Conservation (phyloP, 495 filamentous ascomycete species). For the Tirmania nivea region DNA sequence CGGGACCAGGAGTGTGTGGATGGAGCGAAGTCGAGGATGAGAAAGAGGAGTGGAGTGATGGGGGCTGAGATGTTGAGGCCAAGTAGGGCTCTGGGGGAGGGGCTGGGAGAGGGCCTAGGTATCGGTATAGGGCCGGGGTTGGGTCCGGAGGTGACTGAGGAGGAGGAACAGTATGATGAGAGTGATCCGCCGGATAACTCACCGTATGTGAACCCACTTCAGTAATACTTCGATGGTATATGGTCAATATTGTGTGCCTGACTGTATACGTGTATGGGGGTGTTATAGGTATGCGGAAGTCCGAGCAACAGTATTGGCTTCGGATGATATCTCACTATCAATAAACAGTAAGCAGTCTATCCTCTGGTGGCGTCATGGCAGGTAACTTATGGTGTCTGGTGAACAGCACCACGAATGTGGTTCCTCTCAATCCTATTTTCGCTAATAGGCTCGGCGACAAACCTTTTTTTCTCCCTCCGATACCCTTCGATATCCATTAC, state of each 20-base stretch:
- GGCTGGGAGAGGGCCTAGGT: too few relatives aligned
- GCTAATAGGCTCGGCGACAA: slow-evolving; percentile 57
- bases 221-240: background rate
- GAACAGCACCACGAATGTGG: slow-evolving; percentile 56
- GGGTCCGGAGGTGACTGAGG: background rate
- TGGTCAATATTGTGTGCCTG: background rate
- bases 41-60: too few relatives aligned
- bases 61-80: too few relatives aligned
- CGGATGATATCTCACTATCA: slow-evolving; percentile 48
- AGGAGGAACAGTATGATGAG: slow-evolving; percentile 21
- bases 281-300: slow-evolving; percentile 40
- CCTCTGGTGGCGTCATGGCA: too few relatives aligned
- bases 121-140: too few relatives aligned
- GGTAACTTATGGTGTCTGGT: too few relatives aligned
- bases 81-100: too few relatives aligned
- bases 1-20: too few relatives aligned
- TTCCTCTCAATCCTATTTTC: slow-evolving; percentile 53
- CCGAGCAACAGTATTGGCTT: slow-evolving; percentile 51
- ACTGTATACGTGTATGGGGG: background rate
- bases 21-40: too few relatives aligned
- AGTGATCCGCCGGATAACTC: slow-evolving; percentile 39
- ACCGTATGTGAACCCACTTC: slow-evolving; percentile 20
- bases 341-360: slow-evolving; percentile 34
- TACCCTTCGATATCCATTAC: slow-evolving; percentile 75
- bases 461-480: slow-evolving; percentile 62